Conservation (phyloP, 2,329 filamentous ascomycete species). For the Chaetomium olivaceum region DNA sequence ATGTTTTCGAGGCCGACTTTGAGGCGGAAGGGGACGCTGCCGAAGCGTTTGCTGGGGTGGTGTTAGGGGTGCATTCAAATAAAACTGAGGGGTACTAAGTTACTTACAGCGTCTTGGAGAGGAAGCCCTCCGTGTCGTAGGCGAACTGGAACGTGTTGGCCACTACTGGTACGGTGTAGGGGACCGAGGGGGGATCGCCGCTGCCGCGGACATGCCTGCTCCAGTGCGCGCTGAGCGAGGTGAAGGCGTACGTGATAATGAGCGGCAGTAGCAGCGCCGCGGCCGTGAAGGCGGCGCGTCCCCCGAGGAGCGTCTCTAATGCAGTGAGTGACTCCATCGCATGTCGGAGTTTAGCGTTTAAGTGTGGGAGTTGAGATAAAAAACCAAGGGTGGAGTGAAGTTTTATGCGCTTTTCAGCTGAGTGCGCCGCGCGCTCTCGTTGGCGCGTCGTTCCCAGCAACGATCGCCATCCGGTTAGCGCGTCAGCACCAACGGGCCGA, state of each 20-base stretch:
- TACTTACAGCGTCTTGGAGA: conserved; percentile 18
- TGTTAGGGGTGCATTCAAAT: not conserved
- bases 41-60: conserved; percentile 10
- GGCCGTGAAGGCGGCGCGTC: not conserved
- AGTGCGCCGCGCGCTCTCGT: not conserved
- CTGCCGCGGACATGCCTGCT: conserved; percentile 3
- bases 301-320: not conserved
- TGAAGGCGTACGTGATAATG: conserved; percentile 21
- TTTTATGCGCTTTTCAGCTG: not conserved
- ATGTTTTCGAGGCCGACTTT: conserved; percentile 18
- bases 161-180: conserved; percentile 21
- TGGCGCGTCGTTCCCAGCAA: not conserved
- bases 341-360: not conserved
- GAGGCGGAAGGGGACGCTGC: conserved; percentile 20
- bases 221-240: conserved; percentile 10
- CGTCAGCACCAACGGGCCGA: not conserved
- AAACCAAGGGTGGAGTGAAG: not conserved
- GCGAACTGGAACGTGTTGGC: conserved; percentile 26
- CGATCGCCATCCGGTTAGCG: not conserved
- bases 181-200: conserved; percentile 17
- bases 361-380: not conserved
- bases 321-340: not conserved
- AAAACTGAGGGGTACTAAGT: not conserved
- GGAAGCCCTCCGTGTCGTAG: conserved; percentile 20
- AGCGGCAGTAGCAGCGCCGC: conserved; percentile 15